Conservation (phyloP, 805 yeast species). For the Candida maltosa region DNA sequence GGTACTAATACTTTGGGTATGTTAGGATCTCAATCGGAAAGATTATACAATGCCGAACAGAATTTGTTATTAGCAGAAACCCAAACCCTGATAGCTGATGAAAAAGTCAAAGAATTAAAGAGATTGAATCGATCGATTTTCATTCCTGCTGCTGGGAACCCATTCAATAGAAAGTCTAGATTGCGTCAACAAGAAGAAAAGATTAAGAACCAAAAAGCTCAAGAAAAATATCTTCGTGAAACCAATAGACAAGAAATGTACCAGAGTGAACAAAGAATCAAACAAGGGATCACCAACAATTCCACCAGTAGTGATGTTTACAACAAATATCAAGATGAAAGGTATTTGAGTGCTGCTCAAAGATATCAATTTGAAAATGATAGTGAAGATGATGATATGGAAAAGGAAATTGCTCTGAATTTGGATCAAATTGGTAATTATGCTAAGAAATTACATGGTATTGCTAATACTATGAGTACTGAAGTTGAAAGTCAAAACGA, state of each 20-base stretch:
- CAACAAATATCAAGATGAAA: slow-evolving; percentile 51
- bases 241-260: slow-evolving; percentile 56
- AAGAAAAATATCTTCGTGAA: slow-evolving; percentile 62
- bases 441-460: slow-evolving; percentile 64
- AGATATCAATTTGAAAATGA: slow-evolving; percentile 84
- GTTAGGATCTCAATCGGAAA: slow-evolving; percentile 91
- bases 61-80: slow-evolving; percentile 74
- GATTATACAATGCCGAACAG: slow-evolving; percentile 75
- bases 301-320: slow-evolving; percentile 34
- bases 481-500: slow-evolving; percentile 79
- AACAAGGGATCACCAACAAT: slow-evolving; percentile 50
- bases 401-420: slow-evolving; percentile 79
- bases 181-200: slow-evolving; percentile 70
- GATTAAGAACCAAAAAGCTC: slow-evolving; percentile 57
- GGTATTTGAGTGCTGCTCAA: slow-evolving; percentile 54
- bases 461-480: slow-evolving; percentile 69
- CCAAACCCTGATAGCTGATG: slow-evolving; percentile 79
- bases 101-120: slow-evolving; percentile 74
- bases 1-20: slow-evolving; percentile 77
- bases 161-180: slow-evolving; percentile 80
- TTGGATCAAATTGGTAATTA: slow-evolving; percentile 72
- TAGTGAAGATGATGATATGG: slow-evolving; percentile 90
- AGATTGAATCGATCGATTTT: slow-evolving; percentile 78
- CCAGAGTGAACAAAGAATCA: slow-evolving; percentile 66
- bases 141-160: slow-evolving; percentile 73